Evolutionary conservation across 2,329 filamentous ascomycete genomes (phyloP).

Genomic region (Cytospora paraplurivora): DNA sequence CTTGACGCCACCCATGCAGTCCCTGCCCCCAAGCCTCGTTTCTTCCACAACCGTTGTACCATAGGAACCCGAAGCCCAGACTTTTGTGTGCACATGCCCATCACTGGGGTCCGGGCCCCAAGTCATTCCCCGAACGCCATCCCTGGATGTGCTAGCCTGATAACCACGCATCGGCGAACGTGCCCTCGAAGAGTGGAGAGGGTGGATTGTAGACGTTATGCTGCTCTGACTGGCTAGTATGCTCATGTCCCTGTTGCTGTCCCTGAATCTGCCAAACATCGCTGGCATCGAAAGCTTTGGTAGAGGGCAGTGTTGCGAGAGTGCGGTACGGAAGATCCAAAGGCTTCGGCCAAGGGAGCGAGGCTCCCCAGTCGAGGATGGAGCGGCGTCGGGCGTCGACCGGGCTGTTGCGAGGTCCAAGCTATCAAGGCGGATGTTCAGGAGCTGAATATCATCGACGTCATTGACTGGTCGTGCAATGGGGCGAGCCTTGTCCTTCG

Average conservation of each 20-base stretch:
- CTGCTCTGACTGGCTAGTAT: background rate
- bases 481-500: background rate
- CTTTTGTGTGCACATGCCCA: background rate
- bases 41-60: background rate
- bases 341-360: constrained; percentile 25
- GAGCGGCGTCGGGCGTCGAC: constrained; percentile 17
- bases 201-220: background rate
- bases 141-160: background rate
- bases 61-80: background rate
- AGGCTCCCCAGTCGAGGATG: background rate
- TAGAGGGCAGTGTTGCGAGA: constrained; percentile 9
- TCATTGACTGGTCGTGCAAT: background rate
- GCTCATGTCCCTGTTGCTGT: background rate
- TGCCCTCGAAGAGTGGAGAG: constrained; percentile 1
- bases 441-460: constrained; percentile 8
- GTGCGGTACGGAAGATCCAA: constrained; percentile 28
- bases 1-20: constrained; percentile 14
- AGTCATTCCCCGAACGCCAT: background rate
- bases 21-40: background rate
- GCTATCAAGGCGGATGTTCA: constrained; percentile 23
- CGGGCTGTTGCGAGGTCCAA: constrained; percentile 24
- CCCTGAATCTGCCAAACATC: background rate
- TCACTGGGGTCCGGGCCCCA: background rate
- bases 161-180: background rate
- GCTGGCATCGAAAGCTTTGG: background rate